Evolutionary conservation across 768 basidiomycete species (phyloP).

Genomic region (Tulasnella sp.): DNA sequence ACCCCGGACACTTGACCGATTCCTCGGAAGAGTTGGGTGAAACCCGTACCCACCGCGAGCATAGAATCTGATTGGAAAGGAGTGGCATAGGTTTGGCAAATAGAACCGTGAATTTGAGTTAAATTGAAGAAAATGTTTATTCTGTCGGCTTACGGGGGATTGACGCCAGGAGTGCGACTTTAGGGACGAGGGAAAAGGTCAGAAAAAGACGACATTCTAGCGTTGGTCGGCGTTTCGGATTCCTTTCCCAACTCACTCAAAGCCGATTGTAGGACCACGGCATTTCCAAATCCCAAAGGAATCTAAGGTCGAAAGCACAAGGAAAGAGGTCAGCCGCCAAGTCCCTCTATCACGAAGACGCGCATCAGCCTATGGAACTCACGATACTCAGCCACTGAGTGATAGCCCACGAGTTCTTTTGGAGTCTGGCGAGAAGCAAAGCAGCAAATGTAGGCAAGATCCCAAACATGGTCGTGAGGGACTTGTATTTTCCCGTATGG

Average conservation of each 20-base stretch:
- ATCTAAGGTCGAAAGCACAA: slow-evolving; percentile 35
- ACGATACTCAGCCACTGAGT: slow-evolving; percentile 58
- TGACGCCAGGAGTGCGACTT: slow-evolving; percentile 59
- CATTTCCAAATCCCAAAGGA: slow-evolving; percentile 67
- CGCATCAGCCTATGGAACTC: slow-evolving; percentile 25
- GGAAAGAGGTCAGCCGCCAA: neutral
- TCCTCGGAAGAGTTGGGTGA: slow-evolving; percentile 58
- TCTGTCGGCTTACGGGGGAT: slow-evolving; percentile 53
- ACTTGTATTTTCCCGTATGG: slow-evolving; percentile 54
- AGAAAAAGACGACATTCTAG: too few species aligned
- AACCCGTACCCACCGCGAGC: slow-evolving; percentile 63
- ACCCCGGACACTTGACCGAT: slow-evolving; percentile 72
- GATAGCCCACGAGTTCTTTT: slow-evolving; percentile 43
- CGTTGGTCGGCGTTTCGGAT: too few species aligned
- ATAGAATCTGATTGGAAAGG: slow-evolving; percentile 39
- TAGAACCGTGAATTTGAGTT: neutral
- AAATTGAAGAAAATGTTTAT: neutral
- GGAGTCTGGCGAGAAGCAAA: slow-evolving; percentile 41
- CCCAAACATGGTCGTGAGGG: slow-evolving; percentile 53
- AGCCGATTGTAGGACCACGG: slow-evolving; percentile 61
- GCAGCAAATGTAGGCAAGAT: slow-evolving; percentile 54
- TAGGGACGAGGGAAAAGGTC: slow-evolving; percentile 26
- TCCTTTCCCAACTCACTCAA: slow-evolving; percentile 45
- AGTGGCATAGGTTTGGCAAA: neutral
- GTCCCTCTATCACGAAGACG: neutral